A percentile compares a stretch with the other conserved stretches of the same genome.
These are phyloP conservation scores for Sporothrix sp. DNA, from an alignment of 2,329 filamentous ascomycete species.

Conservation along the genomic window DNA sequence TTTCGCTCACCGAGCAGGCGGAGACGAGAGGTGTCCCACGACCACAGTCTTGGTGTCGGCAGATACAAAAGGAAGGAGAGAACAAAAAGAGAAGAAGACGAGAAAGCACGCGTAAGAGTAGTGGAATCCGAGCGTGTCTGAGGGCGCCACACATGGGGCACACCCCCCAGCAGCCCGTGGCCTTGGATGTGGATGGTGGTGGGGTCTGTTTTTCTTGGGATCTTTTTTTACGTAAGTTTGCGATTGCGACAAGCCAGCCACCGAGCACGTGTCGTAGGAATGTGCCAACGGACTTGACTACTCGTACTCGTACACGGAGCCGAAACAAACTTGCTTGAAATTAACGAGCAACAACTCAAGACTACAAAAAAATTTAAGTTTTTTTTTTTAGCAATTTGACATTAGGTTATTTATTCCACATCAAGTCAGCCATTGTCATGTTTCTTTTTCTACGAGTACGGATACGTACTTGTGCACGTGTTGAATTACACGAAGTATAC, in stretches of 20 bases:
- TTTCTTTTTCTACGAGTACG: too few relatives aligned
- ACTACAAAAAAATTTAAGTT: background rate
- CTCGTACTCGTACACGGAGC: too few relatives aligned
- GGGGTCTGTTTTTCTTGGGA: too few relatives aligned
- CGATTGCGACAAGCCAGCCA: constrained; percentile 1
- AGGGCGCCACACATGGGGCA: background rate
- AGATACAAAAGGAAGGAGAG: background rate
- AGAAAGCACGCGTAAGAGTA: background rate
- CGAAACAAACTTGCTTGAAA: background rate
- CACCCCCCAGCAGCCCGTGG: background rate
- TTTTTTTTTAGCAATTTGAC: background rate
- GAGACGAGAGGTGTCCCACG: too few relatives aligned
- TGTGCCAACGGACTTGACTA: background rate
- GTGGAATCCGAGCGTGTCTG: background rate
- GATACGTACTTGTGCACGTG: too few relatives aligned
- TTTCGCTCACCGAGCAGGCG: too few relatives aligned
- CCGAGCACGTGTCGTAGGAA: constrained; percentile 10
- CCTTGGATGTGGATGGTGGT: background rate
- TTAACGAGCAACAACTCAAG: background rate
- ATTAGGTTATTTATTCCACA: background rate
- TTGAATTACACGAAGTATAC: too few relatives aligned
- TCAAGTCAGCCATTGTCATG: background rate
- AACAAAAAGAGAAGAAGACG: background rate
- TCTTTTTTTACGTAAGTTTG: constrained; percentile 9
- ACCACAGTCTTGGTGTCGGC: too few relatives aligned